Percentiles rank a stretch among this genome's conserved stretches.
Evolutionary conservation across 1,284 basidiomycete species (phyloP).

Genomic region (Butyriboletus appendiculatus): DNA sequence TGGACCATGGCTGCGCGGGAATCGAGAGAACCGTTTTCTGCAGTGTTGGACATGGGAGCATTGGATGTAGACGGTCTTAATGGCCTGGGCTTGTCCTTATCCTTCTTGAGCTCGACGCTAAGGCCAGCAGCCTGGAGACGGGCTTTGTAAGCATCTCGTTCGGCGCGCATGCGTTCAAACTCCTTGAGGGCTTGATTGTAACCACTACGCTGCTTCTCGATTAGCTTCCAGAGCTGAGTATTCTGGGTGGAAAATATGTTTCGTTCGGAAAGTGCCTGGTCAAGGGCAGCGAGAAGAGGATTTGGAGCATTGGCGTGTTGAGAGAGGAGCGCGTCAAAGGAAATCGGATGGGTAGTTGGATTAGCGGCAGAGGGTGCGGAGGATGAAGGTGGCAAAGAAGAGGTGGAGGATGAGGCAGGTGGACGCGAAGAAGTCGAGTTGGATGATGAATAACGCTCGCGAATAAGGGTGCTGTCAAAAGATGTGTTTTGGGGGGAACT

Average conservation of each 20-base stretch:
- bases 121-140: constrained; percentile 46
- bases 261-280: constrained; percentile 72
- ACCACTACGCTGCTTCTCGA: constrained; percentile 81
- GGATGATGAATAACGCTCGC: constrained; percentile 32
- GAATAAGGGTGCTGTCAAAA: constrained; percentile 16
- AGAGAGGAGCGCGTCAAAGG: constrained; percentile 57
- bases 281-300: constrained; percentile 68
- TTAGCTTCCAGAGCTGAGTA: constrained; percentile 87
- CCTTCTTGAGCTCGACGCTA: constrained; percentile 30
- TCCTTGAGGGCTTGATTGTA: constrained; percentile 77
- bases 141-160: constrained; percentile 69
- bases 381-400: constrained; percentile 31
- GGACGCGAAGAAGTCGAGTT: constrained; percentile 26
- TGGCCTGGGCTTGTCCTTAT: constrained; percentile 33
- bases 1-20: constrained; percentile 37
- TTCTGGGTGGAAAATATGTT: constrained; percentile 82
- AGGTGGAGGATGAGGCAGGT: constrained; percentile 22
- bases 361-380: constrained; percentile 29
- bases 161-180: constrained; percentile 75
- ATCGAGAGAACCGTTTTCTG: constrained; percentile 24
- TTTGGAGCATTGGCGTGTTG: constrained; percentile 51
- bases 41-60: constrained; percentile 22
- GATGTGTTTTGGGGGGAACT: constrained; percentile 15
- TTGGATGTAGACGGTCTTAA: constrained; percentile 27
- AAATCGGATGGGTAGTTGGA: constrained; percentile 42